Percentiles rank a stretch among this genome's conserved stretches.
These are phyloP conservation scores for Ehretia macrophylla DNA, from an alignment of 257 asterid genomes.

Conservation along the genomic window DNA sequence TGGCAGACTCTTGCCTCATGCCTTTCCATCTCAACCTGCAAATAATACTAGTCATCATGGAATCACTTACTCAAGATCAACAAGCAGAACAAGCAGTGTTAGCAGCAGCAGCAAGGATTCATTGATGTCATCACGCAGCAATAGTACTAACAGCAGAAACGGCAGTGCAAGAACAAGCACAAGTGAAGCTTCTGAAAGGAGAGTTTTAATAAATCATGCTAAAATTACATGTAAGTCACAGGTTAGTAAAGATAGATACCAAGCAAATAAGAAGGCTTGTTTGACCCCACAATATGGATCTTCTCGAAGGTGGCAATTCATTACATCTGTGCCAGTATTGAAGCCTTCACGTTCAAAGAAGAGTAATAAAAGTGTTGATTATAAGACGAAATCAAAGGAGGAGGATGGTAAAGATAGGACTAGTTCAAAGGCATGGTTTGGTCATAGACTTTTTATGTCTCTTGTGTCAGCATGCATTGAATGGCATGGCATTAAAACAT, in stretches of 20 bases:
- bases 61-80: conserved; percentile 41
- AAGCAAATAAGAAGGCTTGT: conserved; percentile 15
- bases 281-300: conserved; percentile 17
- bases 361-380: not conserved
- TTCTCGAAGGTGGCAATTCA: conserved; percentile 52
- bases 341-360: conserved; percentile 32
- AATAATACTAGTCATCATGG: not conserved
- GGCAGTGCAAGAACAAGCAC: conserved; percentile 78
- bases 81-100: conserved; percentile 21
- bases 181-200: conserved; percentile 22
- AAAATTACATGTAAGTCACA: not conserved
- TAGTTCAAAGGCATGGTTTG: conserved; percentile 33
- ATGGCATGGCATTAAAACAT: conserved; percentile 70
- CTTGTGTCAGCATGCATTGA: conserved; percentile 61
- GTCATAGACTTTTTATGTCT: conserved; percentile 42
- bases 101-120: conserved; percentile 57
- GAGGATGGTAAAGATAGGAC: not conserved
- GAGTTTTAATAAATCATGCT: conserved; percentile 7
- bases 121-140: conserved; percentile 62
- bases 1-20: conserved; percentile 69
- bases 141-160: conserved; percentile 61
- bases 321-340: conserved; percentile 53
- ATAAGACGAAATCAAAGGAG: conserved; percentile 16
- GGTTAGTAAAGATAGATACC: not conserved
- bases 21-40: conserved; percentile 37